Base-by-base conservation (phyloP, 2,329 filamentous ascomycete genomes). In the Corniculantispora saksenae region DNA sequence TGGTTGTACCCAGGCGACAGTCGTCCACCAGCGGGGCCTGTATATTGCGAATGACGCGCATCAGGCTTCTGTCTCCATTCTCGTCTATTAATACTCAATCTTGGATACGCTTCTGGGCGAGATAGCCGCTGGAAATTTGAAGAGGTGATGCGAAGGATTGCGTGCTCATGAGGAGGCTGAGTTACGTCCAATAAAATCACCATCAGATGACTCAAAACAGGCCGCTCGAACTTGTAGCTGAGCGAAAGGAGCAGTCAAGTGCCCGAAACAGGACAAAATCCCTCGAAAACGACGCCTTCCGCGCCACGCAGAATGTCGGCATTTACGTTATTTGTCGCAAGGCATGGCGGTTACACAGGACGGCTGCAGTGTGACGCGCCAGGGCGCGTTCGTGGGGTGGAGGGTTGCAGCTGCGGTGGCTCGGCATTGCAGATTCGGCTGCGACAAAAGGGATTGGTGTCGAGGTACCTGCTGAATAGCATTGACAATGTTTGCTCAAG, bases 221-320 rank as follows among this genome's bases (percentile, higher is more conserved):
- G 21, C 53, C 7, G 8, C 21, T 38, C n/a, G 12, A 8, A 15
- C 12, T 21, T 32, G 32, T 32, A 40, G 53, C 53, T 25, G 53
- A 56, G 3, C 13, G 35, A 40, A 40, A 40, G 21, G n/a, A 56
- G 15, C n/a, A 56, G 32, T 15, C 3, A 40, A 40, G 13, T 25
- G 21, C 9, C 32, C 7, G 12, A 54, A 56, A 38, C 15, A 3
- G 21, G 54, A n/a, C 8, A 17, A 19, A 19, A 27, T 58, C 3
- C 13, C 55, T 58, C 23, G 32, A 58, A 59, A 13, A 27, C 9
- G 17, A 43, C 32, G 32, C 54, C 35, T 25, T 43, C 27, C 19
- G 29, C 51, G 61, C 61, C 61, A 63, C 61, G 50, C 35, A 47
- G 15, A 21, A 63, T 29, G 32, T 57, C 21, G 51, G 53, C 51